Evolutionary conservation across 768 basidiomycete genomes (phyloP).

Genomic region (Boletus subparvulus): DNA sequence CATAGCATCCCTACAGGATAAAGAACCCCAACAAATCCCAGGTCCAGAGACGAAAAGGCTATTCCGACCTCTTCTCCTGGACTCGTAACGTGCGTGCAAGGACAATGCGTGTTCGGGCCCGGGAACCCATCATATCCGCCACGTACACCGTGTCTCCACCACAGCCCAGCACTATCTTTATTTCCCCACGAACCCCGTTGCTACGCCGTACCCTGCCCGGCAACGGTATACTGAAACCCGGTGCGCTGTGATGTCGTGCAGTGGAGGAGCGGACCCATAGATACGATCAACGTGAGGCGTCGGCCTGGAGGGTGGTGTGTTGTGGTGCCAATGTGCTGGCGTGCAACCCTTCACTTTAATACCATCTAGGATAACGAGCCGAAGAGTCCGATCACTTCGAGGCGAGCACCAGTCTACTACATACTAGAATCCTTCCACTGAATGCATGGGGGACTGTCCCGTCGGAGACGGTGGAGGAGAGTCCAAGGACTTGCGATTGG

Average conservation of each 20-base stretch:
- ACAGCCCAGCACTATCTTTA: constrained; percentile 9
- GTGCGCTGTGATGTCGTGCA: neutral
- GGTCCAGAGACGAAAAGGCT: neutral
- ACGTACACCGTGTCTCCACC: neutral
- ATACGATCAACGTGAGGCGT: constrained; percentile 8
- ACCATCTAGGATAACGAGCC: neutral
- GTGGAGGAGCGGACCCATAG: neutral
- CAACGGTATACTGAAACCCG: neutral
- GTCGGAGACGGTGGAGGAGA: neutral
- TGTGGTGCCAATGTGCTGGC: neutral
- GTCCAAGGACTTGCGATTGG: neutral
- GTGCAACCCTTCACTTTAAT: constrained; percentile 10
- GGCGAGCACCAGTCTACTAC: neutral
- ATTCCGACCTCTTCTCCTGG: neutral
- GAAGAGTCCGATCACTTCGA: constrained; percentile 5
- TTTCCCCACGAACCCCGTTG: constrained; percentile 5
- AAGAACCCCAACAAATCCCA: neutral
- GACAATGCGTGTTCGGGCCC: constrained; percentile 15
- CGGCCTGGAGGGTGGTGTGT: neutral
- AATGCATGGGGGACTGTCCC: neutral
- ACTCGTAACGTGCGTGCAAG: neutral
- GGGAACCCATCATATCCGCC: constrained; percentile 20
- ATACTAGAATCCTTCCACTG: neutral
- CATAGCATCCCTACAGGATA: constrained; percentile 6
- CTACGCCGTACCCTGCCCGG: constrained; percentile 2